Evolutionary conservation across 495 filamentous ascomycete genomes (phyloP).

Genomic region (Aspergillus homomorphus): DNA sequence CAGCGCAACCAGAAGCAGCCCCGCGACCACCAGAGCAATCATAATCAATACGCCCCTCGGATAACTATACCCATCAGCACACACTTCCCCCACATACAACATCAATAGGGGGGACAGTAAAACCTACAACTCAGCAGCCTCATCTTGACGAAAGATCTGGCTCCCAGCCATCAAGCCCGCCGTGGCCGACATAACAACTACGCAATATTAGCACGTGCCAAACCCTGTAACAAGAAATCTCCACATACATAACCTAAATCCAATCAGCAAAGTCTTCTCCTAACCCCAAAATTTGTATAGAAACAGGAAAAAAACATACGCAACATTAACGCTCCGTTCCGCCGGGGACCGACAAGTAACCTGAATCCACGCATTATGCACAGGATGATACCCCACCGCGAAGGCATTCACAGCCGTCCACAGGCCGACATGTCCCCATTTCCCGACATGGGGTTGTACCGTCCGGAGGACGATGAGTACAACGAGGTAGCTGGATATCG

Average conservation of each 20-base stretch:
- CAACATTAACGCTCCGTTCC: slow-evolving; percentile 31
- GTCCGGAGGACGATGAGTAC: slow-evolving; percentile 18
- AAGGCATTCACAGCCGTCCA: slow-evolving; percentile 32
- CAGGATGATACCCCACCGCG: slow-evolving; percentile 35
- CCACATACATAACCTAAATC: slow-evolving; percentile 30
- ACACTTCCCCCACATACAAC: background rate
- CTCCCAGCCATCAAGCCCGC: slow-evolving; percentile 31
- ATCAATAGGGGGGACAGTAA: background rate
- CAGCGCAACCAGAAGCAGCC: slow-evolving; percentile 12
- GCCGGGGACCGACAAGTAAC: slow-evolving; percentile 24
- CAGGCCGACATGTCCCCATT: slow-evolving; percentile 27
- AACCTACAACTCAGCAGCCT: slow-evolving; percentile 11
- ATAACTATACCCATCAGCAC: slow-evolving; percentile 13
- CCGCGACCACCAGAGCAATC: slow-evolving; percentile 20
- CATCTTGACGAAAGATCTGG: slow-evolving; percentile 29
- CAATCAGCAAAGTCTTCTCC: background rate
- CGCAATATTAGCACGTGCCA: slow-evolving; percentile 2
- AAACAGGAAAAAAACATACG: slow-evolving; percentile 20
- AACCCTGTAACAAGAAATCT: background rate
- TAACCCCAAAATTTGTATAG: background rate
- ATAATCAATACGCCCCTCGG: slow-evolving; percentile 24
- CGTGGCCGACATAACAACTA: slow-evolving; percentile 32
- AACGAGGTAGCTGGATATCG: slow-evolving; percentile 24
- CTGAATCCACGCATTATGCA: slow-evolving; percentile 38
- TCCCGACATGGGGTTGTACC: slow-evolving; percentile 14